A percentile compares a stretch with the other conserved stretches of the same genome.
These are phyloP conservation scores for Verbascum thapsus DNA, from an alignment of 257 asterid genomes.

Conservation along the genomic window DNA sequence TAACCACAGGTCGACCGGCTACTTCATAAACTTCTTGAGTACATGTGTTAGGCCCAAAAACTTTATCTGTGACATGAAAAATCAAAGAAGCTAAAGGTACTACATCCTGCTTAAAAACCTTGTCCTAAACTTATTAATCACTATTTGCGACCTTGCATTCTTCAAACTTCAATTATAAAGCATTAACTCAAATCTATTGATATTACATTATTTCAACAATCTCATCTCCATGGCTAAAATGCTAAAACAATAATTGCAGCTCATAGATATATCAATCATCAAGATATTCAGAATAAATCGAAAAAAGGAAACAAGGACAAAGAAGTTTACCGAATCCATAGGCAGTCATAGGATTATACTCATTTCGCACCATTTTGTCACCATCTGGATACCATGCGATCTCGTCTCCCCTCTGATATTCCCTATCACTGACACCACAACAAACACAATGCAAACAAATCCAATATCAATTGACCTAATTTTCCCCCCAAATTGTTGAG, in stretches of 20 bases:
- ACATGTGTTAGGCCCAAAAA: constrained; percentile 57
- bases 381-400: constrained; percentile 88
- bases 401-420: constrained; percentile 88
- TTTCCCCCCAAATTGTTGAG: constrained; percentile 30
- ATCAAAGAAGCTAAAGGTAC: constrained; percentile 16
- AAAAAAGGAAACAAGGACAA: no score
- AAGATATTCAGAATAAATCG: background rate
- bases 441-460: constrained; percentile 27
- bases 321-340: constrained; percentile 76
- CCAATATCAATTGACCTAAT: constrained; percentile 26
- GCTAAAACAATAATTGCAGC: constrained; percentile 20
- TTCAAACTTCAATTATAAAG: constrained; percentile 16
- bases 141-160: constrained; percentile 9
- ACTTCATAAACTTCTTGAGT: constrained; percentile 73
- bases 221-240: constrained; percentile 21
- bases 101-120: constrained; percentile 5
- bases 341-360: constrained; percentile 74
- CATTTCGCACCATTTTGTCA: constrained; percentile 82
- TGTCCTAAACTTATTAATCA: constrained; percentile 15
- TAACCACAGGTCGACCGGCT: constrained; percentile 72
- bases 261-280: constrained; percentile 21
- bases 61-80: constrained; percentile 48
- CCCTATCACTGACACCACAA: constrained; percentile 67
- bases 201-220: constrained; percentile 7
- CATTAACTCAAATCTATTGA: constrained; percentile 13